Evolutionary conservation across 768 basidiomycete species (phyloP).

Genomic region (Boletellus sp.): DNA sequence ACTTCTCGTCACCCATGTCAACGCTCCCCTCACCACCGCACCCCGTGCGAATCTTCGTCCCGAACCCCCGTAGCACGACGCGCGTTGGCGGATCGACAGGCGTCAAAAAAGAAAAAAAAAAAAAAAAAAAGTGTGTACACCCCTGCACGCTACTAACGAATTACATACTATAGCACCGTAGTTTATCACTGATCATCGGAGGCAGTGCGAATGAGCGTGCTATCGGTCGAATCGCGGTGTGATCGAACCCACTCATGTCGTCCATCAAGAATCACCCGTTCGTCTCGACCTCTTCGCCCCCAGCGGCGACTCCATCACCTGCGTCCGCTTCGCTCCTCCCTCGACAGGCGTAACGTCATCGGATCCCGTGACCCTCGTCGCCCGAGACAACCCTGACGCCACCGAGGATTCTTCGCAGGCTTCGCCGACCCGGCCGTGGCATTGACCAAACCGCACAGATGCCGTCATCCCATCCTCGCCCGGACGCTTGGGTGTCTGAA

Average conservation of each 20-base stretch:
- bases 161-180: no score
- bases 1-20: no score
- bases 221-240: neutral
- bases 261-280: conserved; percentile 11
- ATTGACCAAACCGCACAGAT: conserved; percentile 6
- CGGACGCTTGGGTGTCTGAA: conserved; percentile 51
- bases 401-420: conserved; percentile 14
- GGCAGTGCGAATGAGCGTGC: neutral
- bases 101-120: no score
- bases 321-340: conserved; percentile 30
- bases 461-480: conserved; percentile 18
- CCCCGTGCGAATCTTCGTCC: no score
- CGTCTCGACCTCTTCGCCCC: conserved; percentile 27
- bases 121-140: no score
- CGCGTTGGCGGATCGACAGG: no score
- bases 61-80: no score
- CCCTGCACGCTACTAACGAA: no score
- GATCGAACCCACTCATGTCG: neutral
- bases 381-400: conserved; percentile 14
- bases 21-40: no score
- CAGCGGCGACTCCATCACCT: conserved; percentile 28
- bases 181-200: no score
- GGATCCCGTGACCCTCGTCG: conserved; percentile 2
- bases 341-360: conserved; percentile 57
- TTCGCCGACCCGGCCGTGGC: conserved; percentile 21